phyloP scores from a whole-genome alignment of 1,284 basidiomycete genomes.

The Malassezia slooffiae region DNA sequence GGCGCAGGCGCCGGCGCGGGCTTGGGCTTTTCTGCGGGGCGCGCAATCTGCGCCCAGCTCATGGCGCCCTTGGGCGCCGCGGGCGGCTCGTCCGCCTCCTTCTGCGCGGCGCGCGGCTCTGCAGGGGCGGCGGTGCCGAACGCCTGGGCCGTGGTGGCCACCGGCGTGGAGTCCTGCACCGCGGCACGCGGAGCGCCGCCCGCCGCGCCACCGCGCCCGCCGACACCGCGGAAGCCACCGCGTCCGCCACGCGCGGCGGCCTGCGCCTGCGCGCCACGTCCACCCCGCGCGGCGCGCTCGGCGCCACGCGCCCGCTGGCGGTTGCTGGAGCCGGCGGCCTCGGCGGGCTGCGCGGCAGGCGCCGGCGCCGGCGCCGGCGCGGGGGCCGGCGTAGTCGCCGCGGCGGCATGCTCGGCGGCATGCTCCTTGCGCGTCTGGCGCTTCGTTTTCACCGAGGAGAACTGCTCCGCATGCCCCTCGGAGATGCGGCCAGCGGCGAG shows the following conservation, averaged over 20 bases:
- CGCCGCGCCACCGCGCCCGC: slow-evolving; percentile 7
- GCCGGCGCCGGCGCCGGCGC: slow-evolving; percentile 16
- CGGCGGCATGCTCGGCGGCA: slow-evolving; percentile 12
- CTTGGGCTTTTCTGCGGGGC: slow-evolving; percentile 14
- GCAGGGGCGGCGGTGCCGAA: not conserved
- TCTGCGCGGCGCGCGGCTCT: slow-evolving; percentile 21
- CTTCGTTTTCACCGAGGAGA: slow-evolving; percentile 75
- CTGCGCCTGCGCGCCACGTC: slow-evolving; percentile 6
- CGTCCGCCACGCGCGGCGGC: slow-evolving; percentile 10
- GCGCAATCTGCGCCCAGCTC: slow-evolving; percentile 46
- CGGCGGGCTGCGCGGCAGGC: slow-evolving; percentile 8
- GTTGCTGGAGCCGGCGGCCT: slow-evolving; percentile 12
- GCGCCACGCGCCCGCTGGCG: slow-evolving; percentile 5
- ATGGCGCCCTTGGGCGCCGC: slow-evolving; percentile 20
- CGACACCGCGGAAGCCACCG: slow-evolving; percentile 15
- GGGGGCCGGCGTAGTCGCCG: slow-evolving; percentile 17
- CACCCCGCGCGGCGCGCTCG: slow-evolving; percentile 6
- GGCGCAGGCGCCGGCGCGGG: not conserved
- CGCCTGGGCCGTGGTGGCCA: slow-evolving; percentile 11
- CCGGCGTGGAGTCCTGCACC: slow-evolving; percentile 5
- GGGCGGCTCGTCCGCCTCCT: no score
- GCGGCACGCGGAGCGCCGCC: not conserved
- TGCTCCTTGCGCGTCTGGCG: slow-evolving; percentile 51
- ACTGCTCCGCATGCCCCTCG: slow-evolving; percentile 69
- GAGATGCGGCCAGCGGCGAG: slow-evolving; percentile 64